phyloP scores from a whole-genome alignment of 1,284 basidiomycete species.

The Dichomitus squalens region DNA sequence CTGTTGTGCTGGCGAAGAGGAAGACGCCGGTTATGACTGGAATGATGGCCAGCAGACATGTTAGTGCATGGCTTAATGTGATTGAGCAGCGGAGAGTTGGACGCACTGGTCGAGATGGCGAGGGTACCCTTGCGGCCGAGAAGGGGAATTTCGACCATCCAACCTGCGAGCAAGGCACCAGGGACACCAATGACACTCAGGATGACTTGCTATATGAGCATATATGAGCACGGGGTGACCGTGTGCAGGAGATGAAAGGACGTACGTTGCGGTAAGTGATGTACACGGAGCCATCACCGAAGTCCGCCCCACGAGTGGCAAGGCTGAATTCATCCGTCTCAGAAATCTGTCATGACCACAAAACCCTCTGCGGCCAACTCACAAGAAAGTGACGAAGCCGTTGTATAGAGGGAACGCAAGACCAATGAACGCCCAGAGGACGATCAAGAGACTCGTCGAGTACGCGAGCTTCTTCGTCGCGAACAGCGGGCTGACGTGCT shows the following conservation, averaged over 20 bases:
- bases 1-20: conserved; percentile 67
- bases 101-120: conserved; percentile 53
- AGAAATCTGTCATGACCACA: background rate
- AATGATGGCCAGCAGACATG: no score
- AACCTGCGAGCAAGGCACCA: conserved; percentile 61
- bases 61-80: background rate
- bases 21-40: conserved; percentile 66
- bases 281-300: conserved; percentile 60
- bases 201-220: conserved; percentile 55
- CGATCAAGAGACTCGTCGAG: conserved; percentile 61
- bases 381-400: conserved; percentile 64
- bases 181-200: conserved; percentile 69
- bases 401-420: conserved; percentile 71
- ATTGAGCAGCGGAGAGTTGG: background rate
- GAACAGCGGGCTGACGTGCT: conserved; percentile 61
- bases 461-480: conserved; percentile 62
- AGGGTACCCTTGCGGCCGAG: conserved; percentile 66
- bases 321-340: conserved; percentile 41
- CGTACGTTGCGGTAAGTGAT: conserved; percentile 67
- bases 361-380: conserved; percentile 20
- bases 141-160: conserved; percentile 54
- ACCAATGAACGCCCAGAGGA: conserved; percentile 68
- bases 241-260: background rate
- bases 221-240: background rate
- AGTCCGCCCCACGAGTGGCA: conserved; percentile 55